phyloP scores from a whole-genome alignment of 1,284 basidiomycete genomes.

The Marasmius sp. region DNA sequence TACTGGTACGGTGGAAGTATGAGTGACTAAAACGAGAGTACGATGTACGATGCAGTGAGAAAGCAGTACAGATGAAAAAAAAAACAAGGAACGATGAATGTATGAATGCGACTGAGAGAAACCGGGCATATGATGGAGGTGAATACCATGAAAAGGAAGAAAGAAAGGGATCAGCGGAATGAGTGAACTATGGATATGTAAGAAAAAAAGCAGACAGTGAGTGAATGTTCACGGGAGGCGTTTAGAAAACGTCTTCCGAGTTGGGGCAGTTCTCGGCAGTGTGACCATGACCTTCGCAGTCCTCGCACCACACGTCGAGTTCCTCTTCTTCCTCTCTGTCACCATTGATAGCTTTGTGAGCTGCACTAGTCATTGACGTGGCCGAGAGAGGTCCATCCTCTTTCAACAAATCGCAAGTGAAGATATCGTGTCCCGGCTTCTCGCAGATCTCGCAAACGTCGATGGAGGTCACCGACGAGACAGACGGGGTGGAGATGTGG shows the following conservation, averaged over 20 bases:
- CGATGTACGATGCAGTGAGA: background rate
- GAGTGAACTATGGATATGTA: background rate
- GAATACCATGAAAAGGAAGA: background rate
- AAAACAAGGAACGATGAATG: background rate
- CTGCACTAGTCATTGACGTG: conserved; percentile 1
- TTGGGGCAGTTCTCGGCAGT: conserved; percentile 71
- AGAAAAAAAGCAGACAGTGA: background rate
- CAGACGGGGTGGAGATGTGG: conserved; percentile 20
- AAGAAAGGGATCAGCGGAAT: too few relatives aligned
- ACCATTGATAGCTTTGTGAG: conserved; percentile 1
- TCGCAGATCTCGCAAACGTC: conserved; percentile 84
- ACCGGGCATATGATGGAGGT: too few relatives aligned
- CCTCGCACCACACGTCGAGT: conserved; percentile 62
- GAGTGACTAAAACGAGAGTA: background rate
- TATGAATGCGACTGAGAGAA: background rate
- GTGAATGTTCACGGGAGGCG: background rate
- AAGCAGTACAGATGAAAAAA: background rate
- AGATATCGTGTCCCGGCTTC: conserved; percentile 78
- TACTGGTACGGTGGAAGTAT: background rate
- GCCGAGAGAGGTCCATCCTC: conserved; percentile 27
- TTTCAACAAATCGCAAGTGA: conserved; percentile 67
- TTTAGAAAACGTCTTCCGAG: conserved; percentile 76
- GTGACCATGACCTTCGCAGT: conserved; percentile 77
- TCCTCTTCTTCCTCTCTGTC: conserved; percentile 8
- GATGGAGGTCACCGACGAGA: conserved; percentile 24